These are phyloP conservation scores for Alternaria gansuensis DNA, from an alignment of 2,329 filamentous ascomycete genomes.

Conservation along the genomic window DNA sequence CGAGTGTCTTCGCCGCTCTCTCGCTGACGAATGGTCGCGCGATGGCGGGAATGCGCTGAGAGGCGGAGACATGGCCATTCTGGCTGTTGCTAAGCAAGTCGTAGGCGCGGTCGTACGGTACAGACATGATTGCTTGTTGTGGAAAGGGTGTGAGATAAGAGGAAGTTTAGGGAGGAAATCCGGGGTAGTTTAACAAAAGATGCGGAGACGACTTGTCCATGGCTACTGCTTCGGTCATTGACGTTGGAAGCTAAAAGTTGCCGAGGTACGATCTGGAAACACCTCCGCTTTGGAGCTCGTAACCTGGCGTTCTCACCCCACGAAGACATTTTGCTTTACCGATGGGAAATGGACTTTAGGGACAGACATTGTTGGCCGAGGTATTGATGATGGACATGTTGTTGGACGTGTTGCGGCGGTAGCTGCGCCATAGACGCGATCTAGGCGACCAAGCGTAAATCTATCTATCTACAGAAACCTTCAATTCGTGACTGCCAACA, in stretches of 20 bases:
- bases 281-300: constrained; percentile 15
- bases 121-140: constrained; percentile 40
- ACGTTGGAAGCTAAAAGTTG: constrained; percentile 28
- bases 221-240: constrained; percentile 30
- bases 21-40: constrained; percentile 77
- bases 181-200: constrained; percentile 29
- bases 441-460: too few species aligned
- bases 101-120: constrained; percentile 34
- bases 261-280: constrained; percentile 35
- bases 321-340: constrained; percentile 4
- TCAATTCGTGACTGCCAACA: background rate
- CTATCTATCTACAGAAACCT: background rate
- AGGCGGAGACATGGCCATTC: constrained; percentile 56
- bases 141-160: constrained; percentile 1
- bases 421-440: constrained; percentile 1
- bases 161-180: constrained; percentile 17
- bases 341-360: background rate
- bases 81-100: constrained; percentile 49
- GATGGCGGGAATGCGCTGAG: constrained; percentile 66
- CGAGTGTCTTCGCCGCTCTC: constrained; percentile 81
- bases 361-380: constrained; percentile 3
- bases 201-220: constrained; percentile 30
- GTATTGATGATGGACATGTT: background rate
- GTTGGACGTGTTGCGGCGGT: background rate
- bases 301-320: constrained; percentile 6